phyloP scores from a whole-genome alignment of 2,329 filamentous ascomycete species.

The Fusarium sororula region DNA sequence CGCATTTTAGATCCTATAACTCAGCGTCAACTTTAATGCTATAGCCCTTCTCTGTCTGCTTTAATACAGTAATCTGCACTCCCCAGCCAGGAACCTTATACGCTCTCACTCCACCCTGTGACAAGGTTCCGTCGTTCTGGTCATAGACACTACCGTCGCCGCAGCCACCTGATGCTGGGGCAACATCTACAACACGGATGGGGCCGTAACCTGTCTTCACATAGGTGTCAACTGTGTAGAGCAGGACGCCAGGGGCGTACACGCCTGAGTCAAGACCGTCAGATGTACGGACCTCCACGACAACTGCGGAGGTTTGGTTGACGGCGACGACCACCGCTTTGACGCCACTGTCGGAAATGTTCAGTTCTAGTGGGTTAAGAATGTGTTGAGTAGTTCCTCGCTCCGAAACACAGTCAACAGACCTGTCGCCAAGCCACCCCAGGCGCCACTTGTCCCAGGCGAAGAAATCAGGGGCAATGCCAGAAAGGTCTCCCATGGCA shows the following conservation, averaged over 20 bases:
- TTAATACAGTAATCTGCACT: constrained; percentile 16
- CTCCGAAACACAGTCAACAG: constrained; percentile 46
- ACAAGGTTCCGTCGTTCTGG: constrained; percentile 47
- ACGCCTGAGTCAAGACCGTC: constrained; percentile 37
- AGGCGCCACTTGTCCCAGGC: constrained; percentile 53
- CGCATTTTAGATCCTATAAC: neutral
- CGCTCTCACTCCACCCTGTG: neutral
- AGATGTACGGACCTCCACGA: constrained; percentile 46
- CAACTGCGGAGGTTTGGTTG: constrained; percentile 36
- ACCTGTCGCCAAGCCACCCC: constrained; percentile 48
- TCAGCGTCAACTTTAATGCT: neutral
- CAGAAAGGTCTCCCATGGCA: constrained; percentile 49
- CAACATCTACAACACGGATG: constrained; percentile 46
- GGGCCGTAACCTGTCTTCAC: constrained; percentile 44
- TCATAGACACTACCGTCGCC: constrained; percentile 31
- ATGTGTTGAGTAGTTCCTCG: constrained; percentile 41
- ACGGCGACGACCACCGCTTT: constrained; percentile 27
- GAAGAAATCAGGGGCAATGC: constrained; percentile 49
- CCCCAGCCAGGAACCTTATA: constrained; percentile 24
- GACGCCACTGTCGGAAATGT: neutral
- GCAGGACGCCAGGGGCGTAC: constrained; percentile 47
- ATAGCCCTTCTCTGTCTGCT: neutral
- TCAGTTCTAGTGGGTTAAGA: constrained; percentile 11
- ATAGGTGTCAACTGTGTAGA: constrained; percentile 48
- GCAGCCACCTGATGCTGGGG: constrained; percentile 41